These are phyloP conservation scores for Asclepias syriaca DNA, from an alignment of 257 asterid genomes.

Conservation along the genomic window DNA sequence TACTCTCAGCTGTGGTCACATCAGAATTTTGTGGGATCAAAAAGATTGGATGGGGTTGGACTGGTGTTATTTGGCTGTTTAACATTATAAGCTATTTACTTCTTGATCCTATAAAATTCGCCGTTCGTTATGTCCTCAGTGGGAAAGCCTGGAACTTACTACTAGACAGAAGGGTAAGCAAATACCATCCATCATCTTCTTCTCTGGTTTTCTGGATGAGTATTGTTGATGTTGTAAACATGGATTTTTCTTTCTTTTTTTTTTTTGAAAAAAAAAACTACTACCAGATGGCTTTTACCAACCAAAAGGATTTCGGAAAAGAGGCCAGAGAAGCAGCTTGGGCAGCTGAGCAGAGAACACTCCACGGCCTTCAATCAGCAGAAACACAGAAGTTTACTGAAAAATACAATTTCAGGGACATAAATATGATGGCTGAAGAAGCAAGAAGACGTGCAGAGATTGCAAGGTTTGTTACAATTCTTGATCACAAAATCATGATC, in stretches of 20 bases:
- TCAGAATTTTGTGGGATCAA: constrained; percentile 10
- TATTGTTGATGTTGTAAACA: neutral
- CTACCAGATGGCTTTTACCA: constrained; percentile 49
- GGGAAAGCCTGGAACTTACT: constrained; percentile 8
- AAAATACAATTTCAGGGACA: constrained; percentile 37
- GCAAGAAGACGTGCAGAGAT: constrained; percentile 60
- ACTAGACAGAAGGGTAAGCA: neutral
- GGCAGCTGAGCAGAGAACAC: constrained; percentile 64
- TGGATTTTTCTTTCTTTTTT: neutral
- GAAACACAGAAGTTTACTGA: constrained; percentile 31
- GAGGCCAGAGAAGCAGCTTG: constrained; percentile 67
- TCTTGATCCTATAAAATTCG: constrained; percentile 3
- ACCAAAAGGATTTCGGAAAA: constrained; percentile 48
- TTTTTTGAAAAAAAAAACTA: no score
- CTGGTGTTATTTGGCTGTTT: constrained; percentile 2
- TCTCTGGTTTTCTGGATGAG: neutral
- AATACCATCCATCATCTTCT: neutral
- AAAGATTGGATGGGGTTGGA: constrained; percentile 12
- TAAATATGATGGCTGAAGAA: constrained; percentile 57
- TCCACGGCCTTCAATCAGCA: constrained; percentile 47
- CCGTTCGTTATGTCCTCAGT: neutral
- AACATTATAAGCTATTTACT: constrained; percentile 7
- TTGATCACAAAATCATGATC: neutral
- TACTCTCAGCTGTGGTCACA: constrained; percentile 42
- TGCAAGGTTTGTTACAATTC: constrained; percentile 33